These are phyloP conservation scores for Ashbya aceris DNA, from an alignment of 1,139 yeast genomes.

Conservation along the genomic window DNA sequence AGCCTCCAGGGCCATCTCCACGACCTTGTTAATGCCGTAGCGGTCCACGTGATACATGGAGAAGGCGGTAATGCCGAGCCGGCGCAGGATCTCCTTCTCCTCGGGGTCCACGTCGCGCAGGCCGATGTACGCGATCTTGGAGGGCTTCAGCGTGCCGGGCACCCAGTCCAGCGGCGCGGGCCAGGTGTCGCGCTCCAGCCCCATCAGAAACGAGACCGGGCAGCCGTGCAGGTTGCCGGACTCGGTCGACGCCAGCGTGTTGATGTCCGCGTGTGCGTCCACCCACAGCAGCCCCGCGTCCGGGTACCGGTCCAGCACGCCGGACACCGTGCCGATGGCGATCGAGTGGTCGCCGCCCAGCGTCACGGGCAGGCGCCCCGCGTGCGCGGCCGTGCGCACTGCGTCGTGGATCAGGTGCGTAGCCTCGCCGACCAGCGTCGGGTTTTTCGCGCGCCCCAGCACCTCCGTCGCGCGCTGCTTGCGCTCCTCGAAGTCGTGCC, in stretches of 20 bases:
- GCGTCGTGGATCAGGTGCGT: slow-evolving; percentile 55
- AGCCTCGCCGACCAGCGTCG: slow-evolving; percentile 68
- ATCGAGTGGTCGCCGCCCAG: slow-evolving; percentile 96
- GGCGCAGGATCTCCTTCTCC: slow-evolving; percentile 65
- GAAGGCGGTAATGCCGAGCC: slow-evolving; percentile 71
- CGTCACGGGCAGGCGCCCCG: slow-evolving; percentile 63
- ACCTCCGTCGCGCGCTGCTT: slow-evolving; percentile 37
- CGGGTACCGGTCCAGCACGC: slow-evolving; percentile 69
- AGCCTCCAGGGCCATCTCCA: slow-evolving; percentile 80
- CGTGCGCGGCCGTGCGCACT: slow-evolving; percentile 39
- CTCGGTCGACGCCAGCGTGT: slow-evolving; percentile 77
- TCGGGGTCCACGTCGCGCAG: slow-evolving; percentile 86
- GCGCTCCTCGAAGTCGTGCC: slow-evolving; percentile 36
- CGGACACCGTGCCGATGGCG: slow-evolving; percentile 88
- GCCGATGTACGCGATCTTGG: slow-evolving; percentile 84
- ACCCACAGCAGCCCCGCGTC: slow-evolving; percentile 91
- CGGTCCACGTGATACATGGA: slow-evolving; percentile 96
- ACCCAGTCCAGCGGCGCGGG: slow-evolving; percentile 79
- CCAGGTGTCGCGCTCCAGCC: slow-evolving; percentile 45
- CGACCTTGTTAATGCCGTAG: slow-evolving; percentile 83
- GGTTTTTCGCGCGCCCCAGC: slow-evolving; percentile 57
- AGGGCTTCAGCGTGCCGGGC: slow-evolving; percentile 51
- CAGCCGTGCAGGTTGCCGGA: slow-evolving; percentile 96
- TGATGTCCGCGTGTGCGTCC: slow-evolving; percentile 96
- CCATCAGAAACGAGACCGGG: slow-evolving; percentile 86